phyloP scores from a whole-genome alignment of 2,329 filamentous ascomycete species.

The Apiospora phragmitis region DNA sequence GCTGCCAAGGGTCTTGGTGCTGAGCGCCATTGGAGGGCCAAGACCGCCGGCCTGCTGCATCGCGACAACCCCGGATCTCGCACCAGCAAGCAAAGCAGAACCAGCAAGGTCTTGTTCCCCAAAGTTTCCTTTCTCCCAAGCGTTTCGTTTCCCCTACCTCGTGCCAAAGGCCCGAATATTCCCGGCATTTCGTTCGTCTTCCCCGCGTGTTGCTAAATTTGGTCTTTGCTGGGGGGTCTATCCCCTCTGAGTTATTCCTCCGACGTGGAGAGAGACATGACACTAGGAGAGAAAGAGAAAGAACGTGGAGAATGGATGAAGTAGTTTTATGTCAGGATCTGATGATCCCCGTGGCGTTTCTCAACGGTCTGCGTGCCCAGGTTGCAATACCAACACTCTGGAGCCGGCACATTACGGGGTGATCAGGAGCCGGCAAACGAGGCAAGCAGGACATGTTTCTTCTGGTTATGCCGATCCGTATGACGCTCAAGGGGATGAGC shows the following conservation, averaged over 20 bases:
- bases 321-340: slow-evolving; percentile 1
- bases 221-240: neutral
- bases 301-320: neutral
- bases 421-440: neutral
- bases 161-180: slow-evolving; percentile 11
- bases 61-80: neutral
- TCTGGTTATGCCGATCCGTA: neutral
- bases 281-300: neutral
- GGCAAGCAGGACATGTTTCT: neutral
- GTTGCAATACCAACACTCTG: neutral
- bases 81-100: neutral
- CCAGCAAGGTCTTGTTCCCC: neutral
- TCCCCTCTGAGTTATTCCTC: neutral
- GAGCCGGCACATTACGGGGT: neutral
- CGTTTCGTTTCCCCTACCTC: slow-evolving; percentile 13
- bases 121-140: slow-evolving; percentile 11
- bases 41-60: neutral
- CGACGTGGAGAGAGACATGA: neutral
- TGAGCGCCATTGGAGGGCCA: slow-evolving; percentile 9
- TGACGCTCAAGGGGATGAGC: neutral
- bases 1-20: slow-evolving; percentile 8
- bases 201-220: neutral
- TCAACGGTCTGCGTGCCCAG: slow-evolving; percentile 6
- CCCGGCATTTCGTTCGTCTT: slow-evolving; percentile 4
- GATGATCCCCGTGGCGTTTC: slow-evolving; percentile 2